Base-by-base conservation (phyloP, 179 eudicot species). In the Beta macrorhiza region DNA sequence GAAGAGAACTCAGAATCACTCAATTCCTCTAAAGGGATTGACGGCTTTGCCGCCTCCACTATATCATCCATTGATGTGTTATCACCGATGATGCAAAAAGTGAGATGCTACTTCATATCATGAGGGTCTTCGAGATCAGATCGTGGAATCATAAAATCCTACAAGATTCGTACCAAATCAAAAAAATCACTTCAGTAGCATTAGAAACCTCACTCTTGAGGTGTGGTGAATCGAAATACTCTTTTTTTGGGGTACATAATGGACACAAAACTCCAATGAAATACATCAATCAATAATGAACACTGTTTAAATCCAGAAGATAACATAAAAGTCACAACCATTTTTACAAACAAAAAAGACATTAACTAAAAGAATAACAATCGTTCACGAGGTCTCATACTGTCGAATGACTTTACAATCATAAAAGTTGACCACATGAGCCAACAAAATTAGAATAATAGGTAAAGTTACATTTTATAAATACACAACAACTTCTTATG, bases 1-100 rank as follows among this genome's bases (percentile, higher is more conserved):
- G 73, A 77, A 83, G 78, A 83, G 25, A 79, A 62, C 76, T 90
- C 92, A 0, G 84, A 85, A 81, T 89, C 92, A 52, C 90, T 87
- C 67, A 65, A 51, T 78, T 56, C 87, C 22, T 52, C 83, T 4
- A 83, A 81, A 53, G 91, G 83, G 73, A 56, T 83, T 61, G 84
- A 84, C 85, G 10, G 17, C 51, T 57, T 20, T 1, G 37, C 77
- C 17, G 5, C 65, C 65, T 37, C 63, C 47, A 16, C 1, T 74
- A n/a, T 15, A 74, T n/a, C 11, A 29, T 13, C 64, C 64, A 74
- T 74, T 25, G 75, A 8, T 56, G 64, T 7, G 1, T 15, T 37
- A 17, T 29, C 65, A 17, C 45, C 16, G 8, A 74, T 25, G 65
- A 16, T 32, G 15, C 20, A 45, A 51, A 52, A 8, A 22, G 51